These are phyloP conservation scores for Ophiocordyceps robertsii DNA, from an alignment of 2,329 filamentous ascomycete species.

Conservation along the genomic window DNA sequence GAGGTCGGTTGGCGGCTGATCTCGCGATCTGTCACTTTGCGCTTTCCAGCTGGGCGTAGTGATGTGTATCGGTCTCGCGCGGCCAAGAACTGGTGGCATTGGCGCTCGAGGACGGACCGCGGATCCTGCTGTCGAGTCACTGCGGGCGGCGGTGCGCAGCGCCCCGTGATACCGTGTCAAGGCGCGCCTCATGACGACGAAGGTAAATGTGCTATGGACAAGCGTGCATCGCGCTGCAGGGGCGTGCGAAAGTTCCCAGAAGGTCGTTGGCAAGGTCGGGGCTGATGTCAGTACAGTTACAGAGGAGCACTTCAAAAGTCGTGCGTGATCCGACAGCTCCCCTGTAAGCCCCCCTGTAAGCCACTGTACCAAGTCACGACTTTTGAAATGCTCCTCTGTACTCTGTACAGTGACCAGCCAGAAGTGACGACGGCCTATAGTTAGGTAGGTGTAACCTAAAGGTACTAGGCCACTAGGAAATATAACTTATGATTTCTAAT, in stretches of 20 bases:
- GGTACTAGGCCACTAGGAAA: too few relatives aligned
- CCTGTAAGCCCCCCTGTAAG: too few relatives aligned
- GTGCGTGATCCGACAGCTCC: too few relatives aligned
- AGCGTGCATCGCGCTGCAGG: neutral
- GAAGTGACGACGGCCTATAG: too few relatives aligned
- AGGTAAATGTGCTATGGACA: neutral
- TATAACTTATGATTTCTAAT: too few relatives aligned
- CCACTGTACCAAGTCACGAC: too few relatives aligned
- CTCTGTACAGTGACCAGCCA: too few relatives aligned
- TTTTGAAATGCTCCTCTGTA: too few relatives aligned
- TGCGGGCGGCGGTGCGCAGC: slow-evolving; percentile 7
- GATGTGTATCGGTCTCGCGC: slow-evolving; percentile 5
- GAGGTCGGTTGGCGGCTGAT: slow-evolving; percentile 47
- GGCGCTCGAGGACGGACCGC: neutral
- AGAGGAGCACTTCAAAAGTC: too few relatives aligned
- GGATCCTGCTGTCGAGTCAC: neutral
- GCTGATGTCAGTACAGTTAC: neutral
- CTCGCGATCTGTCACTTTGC: slow-evolving; percentile 12
- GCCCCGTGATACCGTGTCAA: slow-evolving; percentile 8
- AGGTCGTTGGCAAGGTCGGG: neutral
- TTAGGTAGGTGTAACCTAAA: too few relatives aligned
- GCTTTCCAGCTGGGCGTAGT: slow-evolving; percentile 4
- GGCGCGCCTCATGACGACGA: slow-evolving; percentile 6
- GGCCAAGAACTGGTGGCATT: neutral
- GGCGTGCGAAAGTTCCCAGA: neutral